phyloP scores from a whole-genome alignment of 2,329 filamentous ascomycete genomes.

The Plenodomus tracheiphilus region DNA sequence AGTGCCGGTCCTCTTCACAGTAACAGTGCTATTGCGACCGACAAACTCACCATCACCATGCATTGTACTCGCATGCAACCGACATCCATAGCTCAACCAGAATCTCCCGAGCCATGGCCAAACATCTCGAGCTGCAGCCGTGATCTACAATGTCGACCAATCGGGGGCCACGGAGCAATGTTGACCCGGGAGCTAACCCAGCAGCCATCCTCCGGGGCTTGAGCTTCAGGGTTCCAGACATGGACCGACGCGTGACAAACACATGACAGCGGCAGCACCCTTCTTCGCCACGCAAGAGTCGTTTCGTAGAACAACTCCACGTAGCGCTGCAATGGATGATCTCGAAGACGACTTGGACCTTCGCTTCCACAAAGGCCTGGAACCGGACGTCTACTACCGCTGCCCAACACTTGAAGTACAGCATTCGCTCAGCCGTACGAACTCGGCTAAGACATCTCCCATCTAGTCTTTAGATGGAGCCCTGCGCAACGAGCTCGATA shows the following conservation, averaged over 20 bases:
- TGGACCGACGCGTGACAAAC: slow-evolving; percentile 1
- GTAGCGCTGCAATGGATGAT: slow-evolving; percentile 25
- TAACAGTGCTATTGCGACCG: too few relatives aligned
- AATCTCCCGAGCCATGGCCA: too few relatives aligned
- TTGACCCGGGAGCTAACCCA: too few relatives aligned
- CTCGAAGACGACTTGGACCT: slow-evolving; percentile 40
- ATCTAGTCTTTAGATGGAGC: slow-evolving; percentile 33
- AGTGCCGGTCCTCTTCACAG: too few relatives aligned
- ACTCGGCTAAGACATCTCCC: slow-evolving; percentile 17
- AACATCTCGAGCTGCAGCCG: not conserved
- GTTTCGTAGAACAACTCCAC: not conserved
- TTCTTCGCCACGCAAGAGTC: slow-evolving; percentile 2
- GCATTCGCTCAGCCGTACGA: slow-evolving; percentile 5
- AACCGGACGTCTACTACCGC: slow-evolving; percentile 40
- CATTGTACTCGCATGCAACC: too few relatives aligned
- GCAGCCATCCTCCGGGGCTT: too few relatives aligned
- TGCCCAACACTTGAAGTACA: slow-evolving; percentile 33
- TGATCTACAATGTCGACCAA: not conserved
- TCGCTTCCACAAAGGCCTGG: slow-evolving; percentile 29
- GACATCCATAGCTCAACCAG: too few relatives aligned
- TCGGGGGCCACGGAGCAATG: too few relatives aligned
- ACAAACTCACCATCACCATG: too few relatives aligned
- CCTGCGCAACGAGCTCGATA: slow-evolving; percentile 34
- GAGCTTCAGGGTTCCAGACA: not conserved
- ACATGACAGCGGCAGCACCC: slow-evolving; percentile 1